A percentile compares a stretch with the other conserved stretches of the same genome.
phyloP scores from a whole-genome alignment of 2,329 filamentous ascomycete species.

The Beauveria bassiana region DNA sequence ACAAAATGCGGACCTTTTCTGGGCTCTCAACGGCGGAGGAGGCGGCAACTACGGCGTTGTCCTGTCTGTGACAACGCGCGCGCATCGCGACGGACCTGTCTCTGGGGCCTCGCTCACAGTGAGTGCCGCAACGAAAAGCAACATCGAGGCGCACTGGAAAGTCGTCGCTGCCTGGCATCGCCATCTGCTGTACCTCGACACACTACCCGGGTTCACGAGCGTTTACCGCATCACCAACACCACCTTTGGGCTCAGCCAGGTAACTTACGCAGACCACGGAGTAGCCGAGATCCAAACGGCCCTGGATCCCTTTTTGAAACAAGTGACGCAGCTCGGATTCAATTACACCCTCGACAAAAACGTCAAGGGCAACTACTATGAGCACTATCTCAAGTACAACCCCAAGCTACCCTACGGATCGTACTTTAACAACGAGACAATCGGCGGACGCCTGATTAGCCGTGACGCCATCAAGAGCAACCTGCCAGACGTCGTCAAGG shows the following conservation, averaged over 20 bases:
- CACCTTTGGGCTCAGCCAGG: neutral
- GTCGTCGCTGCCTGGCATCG: constrained; percentile 23
- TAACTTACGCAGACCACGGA: neutral
- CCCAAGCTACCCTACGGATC: constrained; percentile 1
- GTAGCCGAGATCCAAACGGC: neutral
- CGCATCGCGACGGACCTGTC: constrained; percentile 20
- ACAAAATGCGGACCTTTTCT: constrained; percentile 51
- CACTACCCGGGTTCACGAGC: neutral
- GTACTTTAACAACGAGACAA: constrained; percentile 25
- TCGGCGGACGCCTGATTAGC: constrained; percentile 36
- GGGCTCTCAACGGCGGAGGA: constrained; percentile 54
- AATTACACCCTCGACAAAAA: constrained; percentile 23
- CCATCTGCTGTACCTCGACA: constrained; percentile 26
- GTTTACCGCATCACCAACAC: neutral
- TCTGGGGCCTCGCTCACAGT: constrained; percentile 33
- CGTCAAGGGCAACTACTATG: constrained; percentile 36
- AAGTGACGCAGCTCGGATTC: neutral
- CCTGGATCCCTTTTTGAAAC: neutral
- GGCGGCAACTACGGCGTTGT: constrained; percentile 53
- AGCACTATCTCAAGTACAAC: constrained; percentile 16
- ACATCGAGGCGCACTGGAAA: constrained; percentile 15
- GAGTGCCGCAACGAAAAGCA: constrained; percentile 27
- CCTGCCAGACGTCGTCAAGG: neutral
- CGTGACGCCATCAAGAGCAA: constrained; percentile 20
- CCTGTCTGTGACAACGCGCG: constrained; percentile 38